Conservation (phyloP, 345 rosid species). For the Bruguiera sexangula region DNA sequence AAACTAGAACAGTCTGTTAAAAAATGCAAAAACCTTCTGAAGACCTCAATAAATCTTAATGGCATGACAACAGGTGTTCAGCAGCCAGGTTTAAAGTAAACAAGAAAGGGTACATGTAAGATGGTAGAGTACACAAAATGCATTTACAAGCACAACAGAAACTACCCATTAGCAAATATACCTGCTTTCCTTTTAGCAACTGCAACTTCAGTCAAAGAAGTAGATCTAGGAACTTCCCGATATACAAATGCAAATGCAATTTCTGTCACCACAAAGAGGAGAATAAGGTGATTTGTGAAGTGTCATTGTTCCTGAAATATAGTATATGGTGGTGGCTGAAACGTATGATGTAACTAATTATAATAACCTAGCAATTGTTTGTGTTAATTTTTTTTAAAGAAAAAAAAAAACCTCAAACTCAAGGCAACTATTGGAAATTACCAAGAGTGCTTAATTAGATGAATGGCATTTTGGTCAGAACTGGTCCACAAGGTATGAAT, state of each 20-base stretch:
- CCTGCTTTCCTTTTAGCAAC: constrained; percentile 73
- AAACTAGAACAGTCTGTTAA: not conserved
- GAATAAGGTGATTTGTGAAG: not conserved
- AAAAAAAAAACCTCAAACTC: not conserved
- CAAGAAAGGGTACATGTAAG: not conserved
- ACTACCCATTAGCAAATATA: constrained; percentile 22
- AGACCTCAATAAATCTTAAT: not conserved
- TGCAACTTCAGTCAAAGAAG: constrained; percentile 30
- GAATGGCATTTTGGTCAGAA: not conserved
- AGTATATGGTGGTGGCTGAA: too few species aligned
- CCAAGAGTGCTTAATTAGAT: not conserved
- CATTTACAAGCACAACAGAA: not conserved
- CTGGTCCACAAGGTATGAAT: not conserved
- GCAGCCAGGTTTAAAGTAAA: not conserved
- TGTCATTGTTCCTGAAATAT: too few species aligned
- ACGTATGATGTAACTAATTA: too few species aligned
- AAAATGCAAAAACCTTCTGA: not conserved
- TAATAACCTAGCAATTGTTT: not conserved
- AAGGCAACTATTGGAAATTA: not conserved
- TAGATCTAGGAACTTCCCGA: constrained; percentile 53
- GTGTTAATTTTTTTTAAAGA: not conserved
- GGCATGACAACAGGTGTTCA: not conserved
- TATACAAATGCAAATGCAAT: constrained; percentile 77
- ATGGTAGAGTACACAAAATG: not conserved
- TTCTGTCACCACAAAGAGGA: constrained; percentile 43